Percentiles rank a stretch among this genome's conserved stretches.
phyloP scores from a whole-genome alignment of 371 early-diverging fungal genomes.

The Quaeritorhiza haematococci region DNA sequence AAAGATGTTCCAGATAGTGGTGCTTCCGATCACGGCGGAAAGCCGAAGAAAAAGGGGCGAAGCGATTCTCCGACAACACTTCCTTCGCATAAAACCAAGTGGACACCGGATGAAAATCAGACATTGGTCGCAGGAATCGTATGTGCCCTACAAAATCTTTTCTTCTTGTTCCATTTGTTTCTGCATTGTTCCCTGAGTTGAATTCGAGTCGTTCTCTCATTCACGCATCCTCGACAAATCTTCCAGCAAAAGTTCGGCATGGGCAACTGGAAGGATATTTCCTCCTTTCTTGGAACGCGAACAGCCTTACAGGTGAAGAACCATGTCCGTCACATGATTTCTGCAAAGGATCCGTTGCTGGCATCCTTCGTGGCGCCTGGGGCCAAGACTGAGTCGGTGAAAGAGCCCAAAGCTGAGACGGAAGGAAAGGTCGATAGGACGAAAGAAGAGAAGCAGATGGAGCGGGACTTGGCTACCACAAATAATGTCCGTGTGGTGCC shows the following conservation, averaged over 20 bases:
- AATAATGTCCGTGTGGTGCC: conserved; percentile 2
- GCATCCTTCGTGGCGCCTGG: not conserved
- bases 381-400: not conserved
- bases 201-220: too few species aligned
- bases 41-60: too few species aligned
- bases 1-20: too few species aligned
- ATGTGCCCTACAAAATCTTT: too few species aligned
- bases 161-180: too few species aligned
- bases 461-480: not conserved
- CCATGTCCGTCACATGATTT: conserved; percentile 51
- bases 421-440: not conserved
- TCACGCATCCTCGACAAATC: too few species aligned
- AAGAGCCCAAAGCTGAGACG: not conserved
- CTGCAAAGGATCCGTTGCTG: conserved; percentile 8
- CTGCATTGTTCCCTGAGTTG: too few species aligned
- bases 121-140: too few species aligned
- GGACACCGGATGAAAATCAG: too few species aligned
- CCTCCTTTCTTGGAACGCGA: conserved; percentile 49
- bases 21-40: too few species aligned
- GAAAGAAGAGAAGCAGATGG: conserved; percentile 2
- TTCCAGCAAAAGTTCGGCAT: conserved; percentile 53
- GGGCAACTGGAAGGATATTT: conserved; percentile 62
- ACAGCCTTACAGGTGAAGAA: conserved; percentile 65
- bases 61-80: too few species aligned
- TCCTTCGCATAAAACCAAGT: too few species aligned